Base-by-base conservation (phyloP, 768 basidiomycete genomes). In the Rhodotorula diobovata region DNA sequence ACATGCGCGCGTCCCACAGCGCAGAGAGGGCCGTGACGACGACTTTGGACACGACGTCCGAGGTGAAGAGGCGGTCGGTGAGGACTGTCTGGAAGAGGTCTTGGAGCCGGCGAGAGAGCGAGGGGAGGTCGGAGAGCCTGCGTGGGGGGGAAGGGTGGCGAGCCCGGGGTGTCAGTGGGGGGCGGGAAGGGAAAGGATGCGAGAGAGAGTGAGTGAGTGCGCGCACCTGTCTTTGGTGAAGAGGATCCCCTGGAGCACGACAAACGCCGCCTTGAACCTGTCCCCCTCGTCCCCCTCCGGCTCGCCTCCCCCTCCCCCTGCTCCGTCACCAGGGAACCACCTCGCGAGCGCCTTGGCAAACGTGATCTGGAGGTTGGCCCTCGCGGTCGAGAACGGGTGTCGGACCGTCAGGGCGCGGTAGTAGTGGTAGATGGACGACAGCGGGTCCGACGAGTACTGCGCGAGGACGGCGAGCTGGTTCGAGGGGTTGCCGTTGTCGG, bases 391-490 rank as follows among this genome's bases (percentile, higher is more conserved):
- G 81, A 93, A 99, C 0, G 93, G 90, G 68, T 87, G 85, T 50
- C 85, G 85, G 46, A 93, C 90, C 77, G 92, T 94, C 21, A 98
- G 83, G 3, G 95, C 90, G 41, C 93, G 88, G 79, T 93, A 93
- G 80, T 97, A 95, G 80, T 93, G 89, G 62, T 90, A 85, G 16
- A 91, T 82, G 41, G 90, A 88, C 43, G 83, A 81, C 77, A 95
- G 93, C n/a, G 85, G 83, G 80, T 98, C 92, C 71, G 85, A 85
- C 76, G 89, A 84, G 80, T 96, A 94, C 10, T 89, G 87, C 5
- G 92, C 86, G 43, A 97, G 85, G 70, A 97, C 94, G 9, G 95
- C 96, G 30, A 98, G 87, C 80, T 98, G 96, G 79, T 98, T 95
- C 30, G 90, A 95, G 1, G 96, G 86, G 77, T 97, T 94, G 15